phyloP scores from a whole-genome alignment of 805 yeast species.

The Yarrowia alimentaria region DNA sequence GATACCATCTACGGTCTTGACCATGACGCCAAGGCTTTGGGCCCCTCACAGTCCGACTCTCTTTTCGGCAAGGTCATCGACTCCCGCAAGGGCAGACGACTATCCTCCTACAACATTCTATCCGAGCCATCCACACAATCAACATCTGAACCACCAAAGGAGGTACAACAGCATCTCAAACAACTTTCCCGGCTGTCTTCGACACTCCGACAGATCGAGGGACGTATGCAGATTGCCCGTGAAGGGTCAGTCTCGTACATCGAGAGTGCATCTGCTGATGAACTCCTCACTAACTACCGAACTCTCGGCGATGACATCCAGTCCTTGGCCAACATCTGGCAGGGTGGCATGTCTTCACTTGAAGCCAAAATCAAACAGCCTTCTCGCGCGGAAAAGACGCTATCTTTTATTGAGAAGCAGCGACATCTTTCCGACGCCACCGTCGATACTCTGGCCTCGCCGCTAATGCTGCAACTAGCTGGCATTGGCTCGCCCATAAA shows the following conservation, averaged over 20 bases:
- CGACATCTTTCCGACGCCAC: slow-evolving; percentile 26
- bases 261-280: slow-evolving; percentile 1
- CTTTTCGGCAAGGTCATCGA: slow-evolving; percentile 23
- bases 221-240: slow-evolving; percentile 32
- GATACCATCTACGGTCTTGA: slow-evolving; percentile 26
- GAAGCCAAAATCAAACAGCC: slow-evolving; percentile 16
- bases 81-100: slow-evolving; percentile 11
- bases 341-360: slow-evolving; percentile 20
- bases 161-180: slow-evolving; percentile 7
- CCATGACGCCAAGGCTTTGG: slow-evolving; percentile 6
- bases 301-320: slow-evolving; percentile 19
- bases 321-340: slow-evolving; percentile 20
- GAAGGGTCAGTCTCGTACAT: slow-evolving; percentile 29
- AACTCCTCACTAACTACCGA: slow-evolving; percentile 21
- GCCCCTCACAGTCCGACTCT: slow-evolving; percentile 4
- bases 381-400: slow-evolving; percentile 22
- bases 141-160: slow-evolving; percentile 1
- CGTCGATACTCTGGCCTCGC: slow-evolving; percentile 16
- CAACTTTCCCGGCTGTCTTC: slow-evolving; percentile 28
- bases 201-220: slow-evolving; percentile 32
- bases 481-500: slow-evolving; percentile 3
- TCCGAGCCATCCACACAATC: neutral
- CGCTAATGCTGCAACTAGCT: slow-evolving; percentile 16
- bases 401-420: slow-evolving; percentile 24
- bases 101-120: slow-evolving; percentile 17